Evolutionary conservation across 2,329 filamentous ascomycete species (phyloP), one percentile per base, ranked within the genome.

Genomic region (Neonectria punicea): DNA sequence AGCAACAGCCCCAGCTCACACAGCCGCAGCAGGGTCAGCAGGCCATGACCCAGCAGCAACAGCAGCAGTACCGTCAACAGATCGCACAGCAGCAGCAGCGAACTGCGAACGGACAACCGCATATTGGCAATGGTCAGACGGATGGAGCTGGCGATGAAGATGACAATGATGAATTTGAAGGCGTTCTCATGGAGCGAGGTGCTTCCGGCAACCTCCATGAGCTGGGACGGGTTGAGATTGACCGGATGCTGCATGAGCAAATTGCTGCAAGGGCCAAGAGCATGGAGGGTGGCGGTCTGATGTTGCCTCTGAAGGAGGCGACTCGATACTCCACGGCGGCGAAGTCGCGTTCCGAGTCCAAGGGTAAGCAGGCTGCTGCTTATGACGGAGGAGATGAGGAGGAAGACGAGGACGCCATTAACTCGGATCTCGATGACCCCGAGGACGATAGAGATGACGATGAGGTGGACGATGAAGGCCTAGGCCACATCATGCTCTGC

Each of bases 371-470:
- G 8, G 74, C 82, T 8, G 80, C 80, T 34, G 82, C 90, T 65
- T 85, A 87, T 56, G 91, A 95, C 71, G 92, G 84, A 43, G 86
- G 86, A 30, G 88, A 89, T 49, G 88, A 88, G 39, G 84, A 87
- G 63, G 88, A 89, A 13, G 94, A 98, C 69, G 95, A 97, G 70
- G 94, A 99, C 78, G 96, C 95, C 2, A 99, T 99, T 82, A 99
- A 99, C 80, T 98, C 96, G 0, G 96, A 99, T 74, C 89, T 99
- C 4, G 96, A 99, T 77, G 96, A 99, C 76, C 90, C 94, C 0
- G 94, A 98, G 67, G 96, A 98, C 66, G 90, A 93, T 11, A 81
- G 89, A 18, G 90, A 92, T 32, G 93, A 96, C 25, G 93, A 95
- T 25, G 93, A 96, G 36, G 94, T 96, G 55, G 93, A 94, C 14